Percentiles rank a stretch among this genome's conserved stretches.
These are phyloP conservation scores for Penicillium bovifimosum DNA, from an alignment of 495 filamentous ascomycete species.

Conservation along the genomic window DNA sequence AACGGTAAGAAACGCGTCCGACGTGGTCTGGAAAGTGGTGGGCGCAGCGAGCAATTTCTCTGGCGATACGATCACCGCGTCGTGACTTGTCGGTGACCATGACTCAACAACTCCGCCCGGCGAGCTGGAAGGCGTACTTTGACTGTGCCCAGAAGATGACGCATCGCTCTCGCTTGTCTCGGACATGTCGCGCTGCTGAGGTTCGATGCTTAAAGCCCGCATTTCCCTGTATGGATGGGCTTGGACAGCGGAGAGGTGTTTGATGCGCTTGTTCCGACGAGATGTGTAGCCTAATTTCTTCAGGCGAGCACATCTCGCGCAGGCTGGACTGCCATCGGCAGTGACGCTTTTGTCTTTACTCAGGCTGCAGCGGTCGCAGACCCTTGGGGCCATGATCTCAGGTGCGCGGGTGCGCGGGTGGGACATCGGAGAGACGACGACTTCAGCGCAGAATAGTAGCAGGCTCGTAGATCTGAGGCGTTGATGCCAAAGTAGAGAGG, in stretches of 20 bases:
- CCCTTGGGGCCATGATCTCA: constrained; percentile 21
- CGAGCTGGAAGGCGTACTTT: constrained; percentile 6
- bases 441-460: background rate
- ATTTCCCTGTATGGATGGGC: constrained; percentile 15
- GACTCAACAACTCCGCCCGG: constrained; percentile 3
- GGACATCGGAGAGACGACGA: background rate
- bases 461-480: background rate
- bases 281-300: constrained; percentile 21
- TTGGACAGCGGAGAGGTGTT: constrained; percentile 14
- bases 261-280: constrained; percentile 20
- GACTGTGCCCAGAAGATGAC: constrained; percentile 5
- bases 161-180: constrained; percentile 1
- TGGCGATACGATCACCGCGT: constrained; percentile 7
- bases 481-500: background rate
- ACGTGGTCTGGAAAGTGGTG: constrained; percentile 14
- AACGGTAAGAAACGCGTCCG: constrained; percentile 24
- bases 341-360: constrained; percentile 25
- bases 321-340: constrained; percentile 14
- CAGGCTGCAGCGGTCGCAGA: constrained; percentile 23
- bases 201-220: constrained; percentile 19
- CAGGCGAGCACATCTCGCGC: constrained; percentile 23
- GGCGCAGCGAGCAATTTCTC: constrained; percentile 18
- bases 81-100: constrained; percentile 1
- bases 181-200: constrained; percentile 1
- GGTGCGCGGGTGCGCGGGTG: background rate